Conservation (phyloP, 805 yeast genomes). For the Kodamaea fukazawae region DNA sequence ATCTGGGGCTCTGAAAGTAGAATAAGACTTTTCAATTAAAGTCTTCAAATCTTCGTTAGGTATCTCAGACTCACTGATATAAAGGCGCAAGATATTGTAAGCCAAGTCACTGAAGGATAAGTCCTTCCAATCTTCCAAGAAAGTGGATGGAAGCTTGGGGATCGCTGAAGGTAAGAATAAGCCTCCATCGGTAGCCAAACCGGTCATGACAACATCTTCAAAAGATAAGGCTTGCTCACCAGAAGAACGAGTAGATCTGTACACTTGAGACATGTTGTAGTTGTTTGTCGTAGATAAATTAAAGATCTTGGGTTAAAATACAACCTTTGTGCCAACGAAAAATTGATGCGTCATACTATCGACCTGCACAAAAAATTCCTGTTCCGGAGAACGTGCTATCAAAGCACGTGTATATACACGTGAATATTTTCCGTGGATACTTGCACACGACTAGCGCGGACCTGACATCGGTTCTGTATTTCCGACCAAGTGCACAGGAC, state of each 20-base stretch:
- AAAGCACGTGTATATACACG: background rate
- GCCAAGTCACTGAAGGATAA: conserved; percentile 85
- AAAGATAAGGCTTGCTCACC: conserved; percentile 54
- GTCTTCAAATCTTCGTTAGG: conserved; percentile 61
- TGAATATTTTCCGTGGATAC: background rate
- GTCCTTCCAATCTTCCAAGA: conserved; percentile 66
- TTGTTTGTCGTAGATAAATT: too few species aligned
- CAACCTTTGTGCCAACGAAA: background rate
- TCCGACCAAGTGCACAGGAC: background rate
- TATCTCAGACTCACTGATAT: conserved; percentile 71
- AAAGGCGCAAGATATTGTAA: conserved; percentile 76
- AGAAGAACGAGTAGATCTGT: conserved; percentile 78
- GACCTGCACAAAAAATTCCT: background rate
- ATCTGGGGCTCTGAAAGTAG: conserved; percentile 85
- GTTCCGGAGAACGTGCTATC: conserved; percentile 4
- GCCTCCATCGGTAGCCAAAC: conserved; percentile 96
- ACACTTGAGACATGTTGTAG: conserved; percentile 47
- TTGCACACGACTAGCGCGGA: background rate
- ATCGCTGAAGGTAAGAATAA: conserved; percentile 82
- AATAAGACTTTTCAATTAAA: conserved; percentile 70
- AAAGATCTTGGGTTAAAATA: background rate
- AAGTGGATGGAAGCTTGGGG: conserved; percentile 60
- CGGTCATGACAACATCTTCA: conserved; percentile 82
- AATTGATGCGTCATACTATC: conserved; percentile 4
- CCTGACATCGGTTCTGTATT: background rate